Evolutionary conservation across 192 early-diverging fungal species (phyloP).

Genomic region (Coemansia sp.): DNA sequence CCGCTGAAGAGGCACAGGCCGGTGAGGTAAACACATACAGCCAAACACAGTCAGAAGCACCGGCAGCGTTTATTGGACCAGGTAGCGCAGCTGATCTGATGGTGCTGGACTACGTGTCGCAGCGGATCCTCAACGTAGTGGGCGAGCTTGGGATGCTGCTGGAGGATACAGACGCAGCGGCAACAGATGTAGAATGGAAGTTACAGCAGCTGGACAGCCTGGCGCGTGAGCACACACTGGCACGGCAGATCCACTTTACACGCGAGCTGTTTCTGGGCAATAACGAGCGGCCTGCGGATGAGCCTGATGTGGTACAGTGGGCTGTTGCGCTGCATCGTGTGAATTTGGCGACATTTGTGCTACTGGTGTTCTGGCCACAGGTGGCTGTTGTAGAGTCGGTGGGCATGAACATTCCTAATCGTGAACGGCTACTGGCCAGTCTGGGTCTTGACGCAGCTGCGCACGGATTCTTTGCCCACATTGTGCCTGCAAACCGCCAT

Average conservation of each 20-base stretch:
- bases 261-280: conserved; percentile 20
- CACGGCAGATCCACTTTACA: conserved; percentile 42
- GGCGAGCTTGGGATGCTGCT: conserved; percentile 2
- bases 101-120: conserved; percentile 46
- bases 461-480: conserved; percentile 23
- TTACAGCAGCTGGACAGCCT: conserved; percentile 26
- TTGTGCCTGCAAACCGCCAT: conserved; percentile 33
- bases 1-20: background rate
- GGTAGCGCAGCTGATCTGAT: conserved; percentile 30
- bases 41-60: background rate
- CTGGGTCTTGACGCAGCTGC: conserved; percentile 28
- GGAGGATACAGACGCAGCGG: background rate
- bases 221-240: conserved; percentile 35
- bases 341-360: conserved; percentile 42
- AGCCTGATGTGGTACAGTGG: conserved; percentile 32
- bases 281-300: conserved; percentile 21
- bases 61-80: background rate
- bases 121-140: conserved; percentile 28
- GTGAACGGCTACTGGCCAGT: conserved; percentile 25
- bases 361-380: conserved; percentile 37
- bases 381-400: conserved; percentile 13
- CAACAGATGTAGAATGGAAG: background rate
- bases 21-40: background rate
- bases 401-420: conserved; percentile 29
- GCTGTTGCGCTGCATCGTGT: conserved; percentile 24